A percentile compares a stretch with the other conserved stretches of the same genome.
Evolutionary conservation across 129 eudicot species (phyloP).

Genomic region (Flaveria brownii): DNA sequence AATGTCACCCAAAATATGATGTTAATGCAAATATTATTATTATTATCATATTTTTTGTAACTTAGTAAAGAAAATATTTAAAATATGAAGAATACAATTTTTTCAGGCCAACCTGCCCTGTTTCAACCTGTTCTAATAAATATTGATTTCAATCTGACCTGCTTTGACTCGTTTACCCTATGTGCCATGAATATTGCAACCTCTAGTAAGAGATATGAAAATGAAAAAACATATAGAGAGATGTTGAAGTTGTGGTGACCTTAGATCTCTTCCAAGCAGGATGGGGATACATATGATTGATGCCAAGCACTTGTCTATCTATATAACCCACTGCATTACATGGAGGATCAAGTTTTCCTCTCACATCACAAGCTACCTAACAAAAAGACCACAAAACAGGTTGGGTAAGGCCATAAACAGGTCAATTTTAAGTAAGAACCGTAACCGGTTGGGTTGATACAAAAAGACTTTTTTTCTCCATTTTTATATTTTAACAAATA

Average conservation of each 20-base stretch:
- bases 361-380: constrained; percentile 66
- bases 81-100: neutral
- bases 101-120: neutral
- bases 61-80: neutral
- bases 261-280: constrained; percentile 90
- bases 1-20: neutral
- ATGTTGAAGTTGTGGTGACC: constrained; percentile 38
- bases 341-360: constrained; percentile 73
- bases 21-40: neutral
- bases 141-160: neutral
- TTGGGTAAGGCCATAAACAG: neutral
- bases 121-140: neutral
- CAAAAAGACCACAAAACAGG: constrained; percentile 6
- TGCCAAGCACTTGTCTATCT: constrained; percentile 71
- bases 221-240: neutral
- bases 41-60: neutral
- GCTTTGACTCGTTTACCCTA: neutral
- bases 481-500: neutral
- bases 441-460: neutral
- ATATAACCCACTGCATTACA: constrained; percentile 85
- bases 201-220: constrained; percentile 14
- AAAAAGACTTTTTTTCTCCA: neutral
- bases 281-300: constrained; percentile 68
- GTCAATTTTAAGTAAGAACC: neutral
- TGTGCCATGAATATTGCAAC: neutral